These are phyloP conservation scores for Macrophomina tecta DNA, from an alignment of 2,329 filamentous ascomycete genomes.

Conservation along the genomic window DNA sequence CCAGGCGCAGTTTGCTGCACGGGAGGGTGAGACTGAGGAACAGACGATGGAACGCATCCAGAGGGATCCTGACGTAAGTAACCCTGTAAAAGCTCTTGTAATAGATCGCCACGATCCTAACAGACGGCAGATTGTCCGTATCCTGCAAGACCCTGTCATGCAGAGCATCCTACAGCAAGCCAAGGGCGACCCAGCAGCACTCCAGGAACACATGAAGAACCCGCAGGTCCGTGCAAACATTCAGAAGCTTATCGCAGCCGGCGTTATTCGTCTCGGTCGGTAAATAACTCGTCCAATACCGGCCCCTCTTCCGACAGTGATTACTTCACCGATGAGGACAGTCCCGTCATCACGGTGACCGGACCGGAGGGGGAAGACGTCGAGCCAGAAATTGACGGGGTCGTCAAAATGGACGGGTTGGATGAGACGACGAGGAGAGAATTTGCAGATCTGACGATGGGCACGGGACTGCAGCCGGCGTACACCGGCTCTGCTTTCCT, in stretches of 20 bases:
- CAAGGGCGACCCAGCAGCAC: constrained; percentile 86
- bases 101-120: constrained; percentile 11
- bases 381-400: constrained; percentile 8
- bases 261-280: constrained; percentile 81
- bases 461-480: constrained; percentile 17
- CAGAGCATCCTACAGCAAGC: constrained; percentile 96
- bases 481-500: constrained; percentile 18
- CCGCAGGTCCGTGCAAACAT: constrained; percentile 83
- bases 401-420: not conserved
- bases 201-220: constrained; percentile 98
- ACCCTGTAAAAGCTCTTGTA: constrained; percentile 10
- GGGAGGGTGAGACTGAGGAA: constrained; percentile 94
- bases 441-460: constrained; percentile 11
- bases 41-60: constrained; percentile 91
- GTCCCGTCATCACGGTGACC: constrained; percentile 7
- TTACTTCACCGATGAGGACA: not conserved
- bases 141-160: constrained; percentile 97
- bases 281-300: constrained; percentile 33
- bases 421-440: constrained; percentile 5
- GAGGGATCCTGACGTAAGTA: constrained; percentile 84
- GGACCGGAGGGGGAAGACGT: constrained; percentile 6
- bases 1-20: constrained; percentile 84
- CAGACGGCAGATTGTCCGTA: constrained; percentile 72
- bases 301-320: constrained; percentile 1
- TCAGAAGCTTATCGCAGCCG: constrained; percentile 91